Evolutionary conservation across 495 filamentous ascomycete species (phyloP).

Genomic region (Neurospora discreta): DNA sequence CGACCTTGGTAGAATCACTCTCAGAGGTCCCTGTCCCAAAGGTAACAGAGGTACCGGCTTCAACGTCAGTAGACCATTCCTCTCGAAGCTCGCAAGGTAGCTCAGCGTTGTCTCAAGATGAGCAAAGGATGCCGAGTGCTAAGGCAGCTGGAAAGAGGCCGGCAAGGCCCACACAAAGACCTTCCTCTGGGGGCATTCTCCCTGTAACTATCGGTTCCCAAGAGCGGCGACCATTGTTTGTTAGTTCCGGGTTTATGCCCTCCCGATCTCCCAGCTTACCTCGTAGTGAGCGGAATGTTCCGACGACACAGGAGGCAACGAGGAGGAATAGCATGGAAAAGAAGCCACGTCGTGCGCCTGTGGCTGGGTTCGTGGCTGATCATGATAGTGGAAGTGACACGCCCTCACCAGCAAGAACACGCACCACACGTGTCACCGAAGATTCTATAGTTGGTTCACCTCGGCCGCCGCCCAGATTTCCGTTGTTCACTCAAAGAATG

Average conservation of each 20-base stretch:
- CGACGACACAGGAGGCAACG: constrained; percentile 8
- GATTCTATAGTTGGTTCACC: neutral
- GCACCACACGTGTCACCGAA: constrained; percentile 17
- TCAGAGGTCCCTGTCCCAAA: neutral
- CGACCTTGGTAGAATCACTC: neutral
- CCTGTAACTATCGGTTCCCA: constrained; percentile 5
- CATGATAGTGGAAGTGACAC: constrained; percentile 1
- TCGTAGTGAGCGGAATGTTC: constrained; percentile 4
- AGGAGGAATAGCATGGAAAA: constrained; percentile 6
- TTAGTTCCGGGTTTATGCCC: neutral
- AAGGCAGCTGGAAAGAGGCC: constrained; percentile 32
- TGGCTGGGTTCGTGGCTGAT: constrained; percentile 18
- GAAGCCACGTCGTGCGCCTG: constrained; percentile 6
- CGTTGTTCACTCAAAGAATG: neutral
- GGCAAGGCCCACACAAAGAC: constrained; percentile 3
- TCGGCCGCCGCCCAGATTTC: constrained; percentile 4
- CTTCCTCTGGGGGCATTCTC: constrained; percentile 5
- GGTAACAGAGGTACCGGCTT: neutral
- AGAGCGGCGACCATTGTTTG: neutral
- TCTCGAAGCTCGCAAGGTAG: constrained; percentile 3
- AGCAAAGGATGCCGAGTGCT: constrained; percentile 11
- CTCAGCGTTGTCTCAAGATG: constrained; percentile 3
- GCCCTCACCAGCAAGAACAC: constrained; percentile 20
- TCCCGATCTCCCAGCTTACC: neutral
- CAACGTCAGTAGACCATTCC: neutral